Evolutionary conservation across 1,284 basidiomycete species (phyloP), one percentile per base, ranked within the genome.

Genomic region (Violaceomyces palustris): DNA sequence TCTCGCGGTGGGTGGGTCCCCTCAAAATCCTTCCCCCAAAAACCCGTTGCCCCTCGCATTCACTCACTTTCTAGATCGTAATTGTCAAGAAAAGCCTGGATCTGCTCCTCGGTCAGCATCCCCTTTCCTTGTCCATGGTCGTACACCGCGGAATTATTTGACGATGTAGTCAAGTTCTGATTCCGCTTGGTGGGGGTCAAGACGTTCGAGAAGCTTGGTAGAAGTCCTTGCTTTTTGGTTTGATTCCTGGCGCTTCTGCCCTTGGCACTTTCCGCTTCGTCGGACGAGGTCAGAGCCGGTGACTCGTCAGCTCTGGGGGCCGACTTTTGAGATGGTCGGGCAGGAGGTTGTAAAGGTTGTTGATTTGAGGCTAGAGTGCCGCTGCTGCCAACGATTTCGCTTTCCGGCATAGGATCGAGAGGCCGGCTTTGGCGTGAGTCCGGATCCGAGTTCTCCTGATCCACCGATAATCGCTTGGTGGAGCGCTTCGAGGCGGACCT

Each of bases 51-150:
- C n/a, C n/a, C n/a, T n/a, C n/a, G n/a, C n/a, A n/a, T n/a, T n/a
- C n/a, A 25, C 37, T 21, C 19, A 39, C 37, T 39, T n/a, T 64
- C 58, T 10, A 64, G 29, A 35, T 64, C 61, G 38, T 61, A 64
- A 35, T 53, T 59, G 6, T 52, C 40, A 10, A 64, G 43, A 25
- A 46, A 61, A 6, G 45, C 36, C 27, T 52, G 46, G 17, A 64
- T 49, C 35, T 61, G 61, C 2, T 55, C 55, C 34, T 64, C 58
- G 10, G 61, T 58, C 24, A 64, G 18, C 18, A 40, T 40, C 19
- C 35, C 43, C 18, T 50, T 50, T 2, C 21, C 24, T 2, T 30
- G 50, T 49, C 18, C 46, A 42, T 3, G 45, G 35, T 15, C 46
- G 42, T 11, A 35, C 35, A 18, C 35, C 26, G n/a, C 28, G 22